Conservation (phyloP, 2,329 filamentous ascomycete species). For the Colletotrichum gigasporum region DNA sequence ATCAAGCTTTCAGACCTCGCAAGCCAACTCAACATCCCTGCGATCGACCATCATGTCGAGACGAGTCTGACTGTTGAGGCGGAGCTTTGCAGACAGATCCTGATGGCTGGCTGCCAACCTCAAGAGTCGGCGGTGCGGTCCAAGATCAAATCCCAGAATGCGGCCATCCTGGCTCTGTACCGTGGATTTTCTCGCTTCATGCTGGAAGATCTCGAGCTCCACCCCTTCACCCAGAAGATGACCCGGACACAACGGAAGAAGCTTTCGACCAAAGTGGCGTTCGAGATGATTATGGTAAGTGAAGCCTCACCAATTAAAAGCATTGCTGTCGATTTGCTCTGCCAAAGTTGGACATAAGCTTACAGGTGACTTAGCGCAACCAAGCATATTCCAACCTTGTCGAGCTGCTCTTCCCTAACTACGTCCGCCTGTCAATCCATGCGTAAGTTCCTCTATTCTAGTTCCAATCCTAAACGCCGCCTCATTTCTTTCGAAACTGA, state of each 20-base stretch:
- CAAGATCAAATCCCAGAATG: slow-evolving; percentile 40
- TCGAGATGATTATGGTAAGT: slow-evolving; percentile 44
- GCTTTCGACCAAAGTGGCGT: slow-evolving; percentile 40
- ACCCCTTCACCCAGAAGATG: slow-evolving; percentile 36
- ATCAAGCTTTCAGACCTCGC: slow-evolving; percentile 13
- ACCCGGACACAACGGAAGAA: slow-evolving; percentile 41
- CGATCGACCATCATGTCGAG: slow-evolving; percentile 44
- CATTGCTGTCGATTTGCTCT: not conserved
- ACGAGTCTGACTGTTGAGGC: slow-evolving; percentile 39
- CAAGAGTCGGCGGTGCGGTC: slow-evolving; percentile 38
- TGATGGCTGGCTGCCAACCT: slow-evolving; percentile 46
- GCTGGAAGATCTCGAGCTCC: slow-evolving; percentile 43
- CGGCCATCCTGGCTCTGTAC: slow-evolving; percentile 59
- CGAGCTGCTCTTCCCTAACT: slow-evolving; percentile 54
- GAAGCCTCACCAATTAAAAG: not conserved
- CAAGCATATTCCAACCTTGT: slow-evolving; percentile 58
- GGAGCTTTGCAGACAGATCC: slow-evolving; percentile 43
- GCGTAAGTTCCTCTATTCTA: slow-evolving; percentile 43
- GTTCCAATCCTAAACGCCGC: too few species aligned
- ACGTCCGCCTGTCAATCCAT: slow-evolving; percentile 58
- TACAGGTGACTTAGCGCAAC: slow-evolving; percentile 42
- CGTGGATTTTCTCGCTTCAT: slow-evolving; percentile 70
- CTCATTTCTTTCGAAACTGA: not conserved
- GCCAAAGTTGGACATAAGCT: not conserved
- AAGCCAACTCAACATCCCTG: slow-evolving; percentile 38